Evolutionary conservation across 352 stramenopile genomes (phyloP), one percentile per base, ranked within the genome.

Genomic region (Phytophthora sansomeana): DNA sequence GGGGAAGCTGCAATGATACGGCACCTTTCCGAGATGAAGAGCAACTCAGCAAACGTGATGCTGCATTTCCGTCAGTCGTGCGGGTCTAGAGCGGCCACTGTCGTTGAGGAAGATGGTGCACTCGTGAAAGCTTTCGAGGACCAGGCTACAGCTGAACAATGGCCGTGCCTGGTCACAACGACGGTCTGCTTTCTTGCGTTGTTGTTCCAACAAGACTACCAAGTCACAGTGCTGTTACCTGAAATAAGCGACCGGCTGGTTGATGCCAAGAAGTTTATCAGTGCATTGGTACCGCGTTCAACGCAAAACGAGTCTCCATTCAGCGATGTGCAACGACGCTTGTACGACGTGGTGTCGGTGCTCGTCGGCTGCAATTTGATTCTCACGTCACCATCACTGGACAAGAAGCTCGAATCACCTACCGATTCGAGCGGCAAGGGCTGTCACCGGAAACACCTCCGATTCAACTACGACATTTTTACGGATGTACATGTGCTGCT

Each of bases 301-400:
- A 30, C 36, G 43, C 69, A 33, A 46, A 62, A 41, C 13, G 71
- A 69, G 26, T 63, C 38, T 24, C 35, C 76, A 16, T 63, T 72
- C 14, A 62, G 51, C 29, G 82, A 91, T 52, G 70, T 82, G 11
- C 81, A 81, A 49, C 82, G 84, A 4, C 82, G 84, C 1, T 61
- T 93, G 17, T 93, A 93, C 47, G 82, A 91, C 29, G 79, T 91
- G 24, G 81, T 87, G 28, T 83, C 82, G 0, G 80, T 93, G 24
- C 70, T 93, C 35, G 68, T 53, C 4, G 83, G 62, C 51, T 85
- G 85, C 63, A 81, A 80, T 46, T 51, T 90, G 30, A 67, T 93
- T 17, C 42, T 74, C 14, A 69, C 78, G 2, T 69, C 67, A 4
- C 44, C 64, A 7, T 50, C 65, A 3, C 24, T 58, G 7, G 47